Evolutionary conservation across 768 basidiomycete genomes (phyloP), one percentile per base, ranked within the genome.

Genomic region (Lactifluus rugatus): DNA sequence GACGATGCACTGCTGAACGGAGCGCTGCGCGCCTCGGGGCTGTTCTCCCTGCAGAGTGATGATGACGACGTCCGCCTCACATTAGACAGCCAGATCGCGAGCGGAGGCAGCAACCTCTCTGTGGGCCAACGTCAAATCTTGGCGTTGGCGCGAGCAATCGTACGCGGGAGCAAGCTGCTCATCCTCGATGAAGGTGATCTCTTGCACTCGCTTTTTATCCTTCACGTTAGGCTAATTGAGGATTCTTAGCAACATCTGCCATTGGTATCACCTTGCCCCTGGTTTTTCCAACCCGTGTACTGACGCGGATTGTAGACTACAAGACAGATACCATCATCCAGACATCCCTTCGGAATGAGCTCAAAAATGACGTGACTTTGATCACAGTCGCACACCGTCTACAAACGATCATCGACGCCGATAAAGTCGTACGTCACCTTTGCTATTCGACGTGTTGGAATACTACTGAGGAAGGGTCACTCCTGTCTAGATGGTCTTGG

Each of bases 111-210:
- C 1, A 79, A 79, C 60, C 65, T 80, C n/a, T 78, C 76, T 5
- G 74, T 83, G n/a, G 81, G 82, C 3, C 79, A 84, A 64, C 70
- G 81, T 10, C 83, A 84, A 66, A 76, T 84, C 14, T 68, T 84
- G 17, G 81, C 81, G 0, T 71, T 84, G 0, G 81, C 83, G 0
- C 71, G 83, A 28, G 82, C 82, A 1, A 76, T 83, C 56, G 76
- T 83, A 2, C 70, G 82, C n/a, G 66, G 71, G 46, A 81, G 78
- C 65, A 83, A 81, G 62, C 64, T 84, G 11, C 70, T 82, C 37
- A 77, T 84, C 46, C 68, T 84, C 2, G 82, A 84, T 57, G 82
- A 84, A 66, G 76, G 75, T 75, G 28, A 32, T 66, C 64, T 26
- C 25, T 32, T 19, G 31, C 8, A 28, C 26, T 52, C 49, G 4